These are phyloP conservation scores for Prunus yedoensis DNA, from an alignment of 331 rosid species.

Conservation along the genomic window DNA sequence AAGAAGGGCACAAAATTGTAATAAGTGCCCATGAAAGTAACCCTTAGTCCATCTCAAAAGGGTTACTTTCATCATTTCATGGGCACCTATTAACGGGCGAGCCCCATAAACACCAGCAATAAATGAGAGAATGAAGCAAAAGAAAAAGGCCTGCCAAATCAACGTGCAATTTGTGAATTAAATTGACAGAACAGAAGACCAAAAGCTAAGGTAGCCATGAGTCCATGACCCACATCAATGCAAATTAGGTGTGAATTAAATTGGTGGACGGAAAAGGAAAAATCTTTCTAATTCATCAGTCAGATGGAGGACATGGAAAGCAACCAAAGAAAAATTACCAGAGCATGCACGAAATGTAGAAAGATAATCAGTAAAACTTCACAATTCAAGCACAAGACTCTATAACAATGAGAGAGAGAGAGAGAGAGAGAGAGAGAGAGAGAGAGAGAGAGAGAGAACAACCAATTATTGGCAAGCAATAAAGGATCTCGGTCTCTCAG, in stretches of 20 bases:
- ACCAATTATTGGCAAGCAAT: too few relatives aligned
- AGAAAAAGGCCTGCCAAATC: neutral
- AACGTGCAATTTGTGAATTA: neutral
- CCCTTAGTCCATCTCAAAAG: constrained; percentile 31
- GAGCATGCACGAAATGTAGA: neutral
- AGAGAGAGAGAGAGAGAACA: too few relatives aligned
- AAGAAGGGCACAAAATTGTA: constrained; percentile 33
- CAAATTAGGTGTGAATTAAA: constrained; percentile 27
- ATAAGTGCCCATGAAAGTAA: constrained; percentile 29
- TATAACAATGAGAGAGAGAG: too few relatives aligned
- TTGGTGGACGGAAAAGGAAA: neutral
- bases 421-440: too few relatives aligned
- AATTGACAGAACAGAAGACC: constrained; percentile 5
- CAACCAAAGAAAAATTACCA: neutral
- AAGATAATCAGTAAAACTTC: neutral
- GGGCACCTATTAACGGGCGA: neutral
- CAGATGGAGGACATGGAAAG: neutral
- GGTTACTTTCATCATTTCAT: neutral
- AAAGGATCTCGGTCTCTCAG: too few relatives aligned
- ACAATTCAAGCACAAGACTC: neutral
- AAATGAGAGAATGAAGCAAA: constrained; percentile 32
- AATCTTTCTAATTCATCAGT: neutral
- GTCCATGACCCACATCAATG: constrained; percentile 36
- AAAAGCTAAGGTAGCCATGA: constrained; percentile 7
- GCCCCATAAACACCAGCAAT: constrained; percentile 42